phyloP scores from a whole-genome alignment of 148 eudicot species.

The Salicornia ramosissima region DNA sequence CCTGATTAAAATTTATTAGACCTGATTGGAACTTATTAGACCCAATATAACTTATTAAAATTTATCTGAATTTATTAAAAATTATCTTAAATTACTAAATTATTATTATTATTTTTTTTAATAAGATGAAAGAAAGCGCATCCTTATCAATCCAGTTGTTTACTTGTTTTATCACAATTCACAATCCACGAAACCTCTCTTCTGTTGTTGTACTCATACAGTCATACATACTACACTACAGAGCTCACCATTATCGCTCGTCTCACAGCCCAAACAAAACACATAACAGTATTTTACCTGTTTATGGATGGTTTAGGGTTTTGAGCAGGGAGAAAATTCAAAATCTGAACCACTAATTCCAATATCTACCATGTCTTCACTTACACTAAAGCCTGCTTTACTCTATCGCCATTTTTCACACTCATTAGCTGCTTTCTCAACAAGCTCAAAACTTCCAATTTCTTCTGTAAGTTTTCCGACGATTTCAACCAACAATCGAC shows the following conservation, averaged over 20 bases:
- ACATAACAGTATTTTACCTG: too few relatives aligned
- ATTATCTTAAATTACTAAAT: too few relatives aligned
- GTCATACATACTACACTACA: too few relatives aligned
- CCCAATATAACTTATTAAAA: too few relatives aligned
- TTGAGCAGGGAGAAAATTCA: not conserved
- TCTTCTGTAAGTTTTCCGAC: constrained; percentile 25
- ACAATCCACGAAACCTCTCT: not conserved
- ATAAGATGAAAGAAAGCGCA: too few relatives aligned
- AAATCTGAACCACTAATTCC: not conserved
- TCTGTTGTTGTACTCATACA: too few relatives aligned
- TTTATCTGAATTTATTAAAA: too few relatives aligned
- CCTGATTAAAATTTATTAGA: too few relatives aligned
- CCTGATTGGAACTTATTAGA: too few relatives aligned
- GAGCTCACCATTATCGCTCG: not conserved
- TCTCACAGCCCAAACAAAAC: constrained; percentile 3
- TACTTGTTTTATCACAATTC: too few relatives aligned
- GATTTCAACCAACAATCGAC: constrained; percentile 1
- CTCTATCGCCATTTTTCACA: constrained; percentile 11
- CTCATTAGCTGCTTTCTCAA: constrained; percentile 15
- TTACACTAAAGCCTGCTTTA: constrained; percentile 9
- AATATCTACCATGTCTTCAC: constrained; percentile 24
- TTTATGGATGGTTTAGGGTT: constrained; percentile 39
- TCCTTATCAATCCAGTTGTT: too few relatives aligned
- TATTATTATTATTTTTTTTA: too few relatives aligned
- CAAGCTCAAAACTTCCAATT: not conserved